These are phyloP conservation scores for Syncephalastrum sp. DNA, from an alignment of 371 early-diverging fungal genomes.

Conservation along the genomic window DNA sequence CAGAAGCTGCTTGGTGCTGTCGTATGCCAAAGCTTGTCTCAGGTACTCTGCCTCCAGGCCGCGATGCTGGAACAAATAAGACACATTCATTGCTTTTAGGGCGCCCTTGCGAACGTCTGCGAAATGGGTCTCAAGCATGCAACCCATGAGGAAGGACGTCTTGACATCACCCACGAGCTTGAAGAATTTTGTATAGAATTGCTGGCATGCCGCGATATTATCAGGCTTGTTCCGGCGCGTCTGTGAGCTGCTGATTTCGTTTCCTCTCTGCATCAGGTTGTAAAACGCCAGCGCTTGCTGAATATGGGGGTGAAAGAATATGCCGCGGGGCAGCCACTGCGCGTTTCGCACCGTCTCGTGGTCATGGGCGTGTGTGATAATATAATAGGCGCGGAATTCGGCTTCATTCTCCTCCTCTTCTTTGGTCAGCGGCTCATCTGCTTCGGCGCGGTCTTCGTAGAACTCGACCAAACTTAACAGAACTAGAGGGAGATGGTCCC, in stretches of 20 bases:
- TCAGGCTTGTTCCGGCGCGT: slow-evolving; percentile 44
- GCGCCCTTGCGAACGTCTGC: slow-evolving; percentile 72
- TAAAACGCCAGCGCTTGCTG: slow-evolving; percentile 71
- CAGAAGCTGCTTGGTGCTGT: slow-evolving; percentile 27
- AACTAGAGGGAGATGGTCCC: slow-evolving; percentile 28
- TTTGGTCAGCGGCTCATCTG: slow-evolving; percentile 5
- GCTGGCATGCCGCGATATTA: slow-evolving; percentile 61
- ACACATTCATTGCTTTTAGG: slow-evolving; percentile 69
- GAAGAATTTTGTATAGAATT: slow-evolving; percentile 68
- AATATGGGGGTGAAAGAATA: slow-evolving; percentile 60
- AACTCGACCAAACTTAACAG: slow-evolving; percentile 81
- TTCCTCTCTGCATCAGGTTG: slow-evolving; percentile 56
- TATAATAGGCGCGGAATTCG: slow-evolving; percentile 86
- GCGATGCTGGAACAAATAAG: slow-evolving; percentile 50
- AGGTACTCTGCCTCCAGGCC: slow-evolving; percentile 37
- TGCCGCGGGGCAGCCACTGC: slow-evolving; percentile 51
- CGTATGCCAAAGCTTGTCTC: slow-evolving; percentile 30
- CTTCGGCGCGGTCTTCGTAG: slow-evolving; percentile 72
- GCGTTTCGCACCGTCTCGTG: slow-evolving; percentile 65
- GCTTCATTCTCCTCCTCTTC: slow-evolving; percentile 73
- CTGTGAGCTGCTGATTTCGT: slow-evolving; percentile 47
- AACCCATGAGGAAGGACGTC: slow-evolving; percentile 75
- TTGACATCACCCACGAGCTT: slow-evolving; percentile 51
- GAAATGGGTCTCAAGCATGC: slow-evolving; percentile 75
- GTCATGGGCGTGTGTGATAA: slow-evolving; percentile 72